Base-by-base conservation (phyloP, 1,139 yeast species). In the Trichomonascaceae sp. region DNA sequence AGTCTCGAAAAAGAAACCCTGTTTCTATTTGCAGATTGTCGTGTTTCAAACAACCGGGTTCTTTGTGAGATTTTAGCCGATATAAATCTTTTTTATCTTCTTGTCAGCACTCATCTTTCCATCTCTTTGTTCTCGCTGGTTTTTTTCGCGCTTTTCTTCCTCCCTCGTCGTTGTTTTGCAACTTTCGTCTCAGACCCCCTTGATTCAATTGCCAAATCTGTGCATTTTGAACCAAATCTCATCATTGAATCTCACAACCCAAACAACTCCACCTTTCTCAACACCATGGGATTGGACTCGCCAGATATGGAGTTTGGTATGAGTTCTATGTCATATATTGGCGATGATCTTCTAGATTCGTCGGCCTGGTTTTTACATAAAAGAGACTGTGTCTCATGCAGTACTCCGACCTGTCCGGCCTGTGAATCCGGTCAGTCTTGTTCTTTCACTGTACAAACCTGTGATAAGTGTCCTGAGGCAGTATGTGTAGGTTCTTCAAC, bases 381-480 rank as follows among this genome's bases (percentile, higher is more conserved):
- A 32, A 19, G 55, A 19, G 47, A 19, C 36, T 53, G 55, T 22
- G 55, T 53, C 13, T 39, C 27, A 15, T 53, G 55, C 36, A 27
- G 47, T 36, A 50, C 60, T 0, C 64, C 61, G 6, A 58, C 67
- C 5, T 62, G 66, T 46, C 69, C 72, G 20, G 48, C 50, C 38
- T 68, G 72, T 52, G 46, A 57, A n/a, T 52, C 51, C 15, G 64
- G 59, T 43, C 63, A 67, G 50, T 53, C 55, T 47, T 70, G 74
- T 54, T 55, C 59, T 13, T 53, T 66, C 39, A 61, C 69, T 1
- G 57, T 64, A 1, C 73, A 65, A 54, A 60, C 70, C 5, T 69
- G 70, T 53, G 57, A 57, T n/a, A 38, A 67, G 50, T 67, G 70
- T 51, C 63, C 71, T 10, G 24, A 60, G 43, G 61, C 59, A 13